Percentiles rank a stretch among this genome's conserved stretches.
phyloP scores from a whole-genome alignment of 805 yeast species.

The Ogataea pilisensis region DNA sequence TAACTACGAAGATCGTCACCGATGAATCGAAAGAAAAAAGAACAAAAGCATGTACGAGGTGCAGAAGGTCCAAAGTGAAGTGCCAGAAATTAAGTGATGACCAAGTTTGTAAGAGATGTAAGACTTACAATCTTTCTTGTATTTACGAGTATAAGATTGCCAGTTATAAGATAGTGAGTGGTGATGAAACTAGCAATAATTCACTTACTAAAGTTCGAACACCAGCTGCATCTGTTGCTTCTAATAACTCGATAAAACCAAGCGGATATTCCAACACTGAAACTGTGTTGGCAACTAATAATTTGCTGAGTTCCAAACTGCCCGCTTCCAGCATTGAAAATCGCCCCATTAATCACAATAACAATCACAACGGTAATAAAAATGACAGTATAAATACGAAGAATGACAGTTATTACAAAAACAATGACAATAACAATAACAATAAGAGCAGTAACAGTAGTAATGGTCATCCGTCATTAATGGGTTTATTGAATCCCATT shows the following conservation, averaged over 20 bases:
- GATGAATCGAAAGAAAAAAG: conserved; percentile 25
- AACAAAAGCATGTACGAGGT: conserved; percentile 57
- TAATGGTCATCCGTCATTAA: conserved; percentile 9
- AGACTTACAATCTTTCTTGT: conserved; percentile 48
- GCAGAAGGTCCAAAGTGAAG: conserved; percentile 59
- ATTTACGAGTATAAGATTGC: conserved; percentile 55
- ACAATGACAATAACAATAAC: neutral
- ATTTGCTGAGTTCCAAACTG: too few relatives aligned
- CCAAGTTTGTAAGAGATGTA: conserved; percentile 57
- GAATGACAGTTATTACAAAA: too few relatives aligned
- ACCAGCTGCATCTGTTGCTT: neutral
- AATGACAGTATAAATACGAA: too few relatives aligned
- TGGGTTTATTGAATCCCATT: conserved; percentile 16
- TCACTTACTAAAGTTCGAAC: neutral
- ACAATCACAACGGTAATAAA: too few relatives aligned
- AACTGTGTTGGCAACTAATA: too few relatives aligned
- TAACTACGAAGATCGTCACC: conserved; percentile 15
- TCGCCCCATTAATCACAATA: too few relatives aligned
- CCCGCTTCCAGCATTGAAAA: too few relatives aligned
- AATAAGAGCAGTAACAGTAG: neutral
- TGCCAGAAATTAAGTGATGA: conserved; percentile 45
- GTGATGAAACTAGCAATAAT: conserved; percentile 12
- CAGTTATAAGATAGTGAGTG: conserved; percentile 31
- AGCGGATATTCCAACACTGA: neutral
- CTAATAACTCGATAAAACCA: neutral